These are phyloP conservation scores for Cucurbita argyrosperma DNA, from an alignment of 306 rosid species.

Conservation along the genomic window DNA sequence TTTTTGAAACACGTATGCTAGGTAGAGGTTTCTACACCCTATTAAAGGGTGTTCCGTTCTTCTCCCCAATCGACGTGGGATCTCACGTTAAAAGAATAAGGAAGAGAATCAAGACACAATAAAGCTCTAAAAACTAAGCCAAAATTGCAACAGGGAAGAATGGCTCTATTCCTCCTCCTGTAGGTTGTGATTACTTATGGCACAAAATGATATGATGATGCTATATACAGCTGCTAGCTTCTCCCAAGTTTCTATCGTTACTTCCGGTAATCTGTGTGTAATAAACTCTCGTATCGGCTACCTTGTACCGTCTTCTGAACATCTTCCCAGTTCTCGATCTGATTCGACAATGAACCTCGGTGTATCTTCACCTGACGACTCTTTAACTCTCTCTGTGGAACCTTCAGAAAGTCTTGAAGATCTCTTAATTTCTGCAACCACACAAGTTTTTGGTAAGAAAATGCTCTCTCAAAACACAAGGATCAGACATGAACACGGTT, in stretches of 20 bases:
- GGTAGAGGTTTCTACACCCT: too few relatives aligned
- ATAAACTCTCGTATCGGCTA: conserved; percentile 48
- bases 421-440: conserved; percentile 54
- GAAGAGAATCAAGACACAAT: not conserved
- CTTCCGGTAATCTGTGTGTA: conserved; percentile 32
- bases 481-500: not conserved
- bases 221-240: conserved; percentile 20
- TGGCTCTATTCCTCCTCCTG: not conserved
- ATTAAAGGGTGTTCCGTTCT: too few relatives aligned
- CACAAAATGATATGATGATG: not conserved
- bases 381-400: conserved; percentile 54
- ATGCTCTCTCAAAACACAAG: not conserved
- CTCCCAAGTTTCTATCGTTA: conserved; percentile 15
- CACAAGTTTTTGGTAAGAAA: not conserved
- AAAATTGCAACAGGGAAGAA: conserved; percentile 3
- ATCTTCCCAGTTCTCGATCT: conserved; percentile 57
- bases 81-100: not conserved
- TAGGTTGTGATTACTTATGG: not conserved
- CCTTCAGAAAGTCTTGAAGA: conserved; percentile 72
- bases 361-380: conserved; percentile 95
- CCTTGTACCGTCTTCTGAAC: conserved; percentile 45
- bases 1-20: too few relatives aligned
- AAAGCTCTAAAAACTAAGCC: not conserved
- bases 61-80: too few relatives aligned
- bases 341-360: conserved; percentile 49